A percentile compares a stretch with the other conserved stretches of the same genome.
Evolutionary conservation across 2,329 filamentous ascomycete genomes (phyloP).

Genomic region (Penicillium sp.): DNA sequence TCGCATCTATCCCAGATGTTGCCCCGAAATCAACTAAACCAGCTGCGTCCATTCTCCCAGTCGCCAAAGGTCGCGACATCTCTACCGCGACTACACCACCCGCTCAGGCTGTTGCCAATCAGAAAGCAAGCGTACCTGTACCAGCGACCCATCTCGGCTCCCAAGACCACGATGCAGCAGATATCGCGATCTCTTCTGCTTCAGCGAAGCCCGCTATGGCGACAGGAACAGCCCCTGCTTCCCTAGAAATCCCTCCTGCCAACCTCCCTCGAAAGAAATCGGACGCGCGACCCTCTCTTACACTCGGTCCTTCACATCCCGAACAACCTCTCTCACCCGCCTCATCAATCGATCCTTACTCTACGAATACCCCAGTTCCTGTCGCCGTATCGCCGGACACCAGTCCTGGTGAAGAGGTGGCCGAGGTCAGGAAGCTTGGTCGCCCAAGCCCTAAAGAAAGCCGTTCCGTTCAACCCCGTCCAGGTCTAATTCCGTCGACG

Average conservation of each 20-base stretch:
- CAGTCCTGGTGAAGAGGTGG: constrained; percentile 68
- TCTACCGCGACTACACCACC: constrained; percentile 45
- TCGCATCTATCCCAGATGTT: constrained; percentile 17
- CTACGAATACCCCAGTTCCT: constrained; percentile 71
- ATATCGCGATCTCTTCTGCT: constrained; percentile 26
- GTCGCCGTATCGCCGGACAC: constrained; percentile 72
- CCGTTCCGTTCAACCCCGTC: constrained; percentile 28
- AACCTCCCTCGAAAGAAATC: constrained; percentile 31
- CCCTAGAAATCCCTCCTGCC: constrained; percentile 25
- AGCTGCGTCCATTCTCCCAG: constrained; percentile 18
- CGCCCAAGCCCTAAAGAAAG: constrained; percentile 32
- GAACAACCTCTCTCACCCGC: constrained; percentile 55
- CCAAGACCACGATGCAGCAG: constrained; percentile 29
- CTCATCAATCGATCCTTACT: constrained; percentile 71
- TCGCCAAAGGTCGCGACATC: constrained; percentile 16
- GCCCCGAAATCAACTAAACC: constrained; percentile 12
- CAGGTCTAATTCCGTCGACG: constrained; percentile 50
- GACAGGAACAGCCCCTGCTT: constrained; percentile 14
- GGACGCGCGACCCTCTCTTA: constrained; percentile 35
- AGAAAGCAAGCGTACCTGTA: constrained; percentile 20
- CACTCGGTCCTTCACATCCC: constrained; percentile 30
- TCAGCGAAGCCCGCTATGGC: constrained; percentile 24
- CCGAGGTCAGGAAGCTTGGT: constrained; percentile 51
- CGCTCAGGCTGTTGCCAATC: constrained; percentile 46
- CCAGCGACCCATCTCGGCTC: constrained; percentile 32